Evolutionary conservation across 257 asterid species (phyloP).

Genomic region (Thymus quinquecostatus): DNA sequence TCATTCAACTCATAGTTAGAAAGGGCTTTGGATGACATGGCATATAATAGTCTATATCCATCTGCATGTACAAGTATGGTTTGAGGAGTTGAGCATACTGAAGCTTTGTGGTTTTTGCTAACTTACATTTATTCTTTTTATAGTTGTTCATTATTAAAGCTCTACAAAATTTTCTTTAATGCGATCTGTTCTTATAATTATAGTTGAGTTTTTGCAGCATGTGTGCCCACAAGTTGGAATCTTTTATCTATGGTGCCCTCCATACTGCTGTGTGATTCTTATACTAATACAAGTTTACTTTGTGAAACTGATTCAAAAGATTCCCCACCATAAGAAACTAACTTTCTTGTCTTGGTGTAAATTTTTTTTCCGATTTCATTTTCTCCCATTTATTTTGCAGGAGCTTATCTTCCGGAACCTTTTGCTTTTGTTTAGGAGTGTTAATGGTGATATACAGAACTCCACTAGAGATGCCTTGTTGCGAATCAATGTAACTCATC

Average conservation of each 20-base stretch:
- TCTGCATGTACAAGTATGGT: not conserved
- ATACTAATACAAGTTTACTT: slow-evolving; percentile 1
- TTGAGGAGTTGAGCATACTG: slow-evolving; percentile 9
- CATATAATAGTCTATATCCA: no score
- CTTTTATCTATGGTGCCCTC: slow-evolving; percentile 7
- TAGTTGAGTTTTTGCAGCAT: slow-evolving; percentile 13
- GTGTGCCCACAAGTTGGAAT: not conserved
- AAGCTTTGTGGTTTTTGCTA: slow-evolving; percentile 3
- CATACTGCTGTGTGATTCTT: not conserved
- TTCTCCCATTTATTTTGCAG: slow-evolving; percentile 48
- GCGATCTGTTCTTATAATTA: not conserved
- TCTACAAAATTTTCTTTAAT: not conserved
- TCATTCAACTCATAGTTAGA: no score
- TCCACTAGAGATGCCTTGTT: slow-evolving; percentile 74
- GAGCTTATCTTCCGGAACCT: slow-evolving; percentile 62
- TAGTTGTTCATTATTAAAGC: not conserved
- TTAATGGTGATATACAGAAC: slow-evolving; percentile 60
- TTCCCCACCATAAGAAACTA: not conserved
- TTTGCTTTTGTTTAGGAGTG: slow-evolving; percentile 64
- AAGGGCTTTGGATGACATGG: no score
- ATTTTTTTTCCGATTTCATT: slow-evolving; percentile 21
- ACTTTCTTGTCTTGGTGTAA: not conserved
- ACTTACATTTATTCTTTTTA: not conserved
- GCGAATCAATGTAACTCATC: slow-evolving; percentile 64
- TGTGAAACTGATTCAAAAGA: not conserved